phyloP scores from a whole-genome alignment of 805 yeast species.

The Candida argentea region DNA sequence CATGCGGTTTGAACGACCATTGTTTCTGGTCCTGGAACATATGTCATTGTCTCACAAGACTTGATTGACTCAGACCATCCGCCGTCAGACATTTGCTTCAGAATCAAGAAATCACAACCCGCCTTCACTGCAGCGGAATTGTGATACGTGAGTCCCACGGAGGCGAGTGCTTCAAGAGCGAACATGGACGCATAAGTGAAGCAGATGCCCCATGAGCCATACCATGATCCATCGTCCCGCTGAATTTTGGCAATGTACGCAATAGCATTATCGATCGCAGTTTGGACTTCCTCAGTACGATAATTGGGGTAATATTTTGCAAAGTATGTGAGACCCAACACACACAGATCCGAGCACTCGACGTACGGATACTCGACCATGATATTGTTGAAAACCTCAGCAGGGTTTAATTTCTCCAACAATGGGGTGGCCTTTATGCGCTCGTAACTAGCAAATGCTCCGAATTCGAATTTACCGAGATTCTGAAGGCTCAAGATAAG shows the following conservation, averaged over 20 bases:
- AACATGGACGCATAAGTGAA: constrained; percentile 95
- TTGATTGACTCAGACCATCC: constrained; percentile 98
- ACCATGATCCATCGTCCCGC: constrained; percentile 84
- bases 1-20: constrained; percentile 87
- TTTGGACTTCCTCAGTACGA: constrained; percentile 50
- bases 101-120: constrained; percentile 80
- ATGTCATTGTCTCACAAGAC: constrained; percentile 71
- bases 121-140: constrained; percentile 52
- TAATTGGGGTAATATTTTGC: constrained; percentile 53
- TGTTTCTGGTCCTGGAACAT: constrained; percentile 55
- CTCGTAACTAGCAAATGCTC: constrained; percentile 91
- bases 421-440: constrained; percentile 69
- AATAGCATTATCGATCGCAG: constrained; percentile 68
- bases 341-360: constrained; percentile 94
- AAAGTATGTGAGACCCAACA: constrained; percentile 78
- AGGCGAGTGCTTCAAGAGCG: constrained; percentile 83
- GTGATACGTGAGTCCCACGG: constrained; percentile 53
- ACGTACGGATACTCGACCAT: constrained; percentile 99
- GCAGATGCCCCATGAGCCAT: constrained; percentile 98
- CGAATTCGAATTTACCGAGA: constrained; percentile 65
- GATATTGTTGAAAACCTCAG: constrained; percentile 95
- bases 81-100: constrained; percentile 76
- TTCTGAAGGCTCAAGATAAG: constrained; percentile 71
- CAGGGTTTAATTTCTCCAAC: constrained; percentile 80
- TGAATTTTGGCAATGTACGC: constrained; percentile 63